Percentiles rank a stretch among this genome's conserved stretches.
Evolutionary conservation across 2,329 filamentous ascomycete genomes (phyloP).

Genomic region (Aspergillus ibericus): DNA sequence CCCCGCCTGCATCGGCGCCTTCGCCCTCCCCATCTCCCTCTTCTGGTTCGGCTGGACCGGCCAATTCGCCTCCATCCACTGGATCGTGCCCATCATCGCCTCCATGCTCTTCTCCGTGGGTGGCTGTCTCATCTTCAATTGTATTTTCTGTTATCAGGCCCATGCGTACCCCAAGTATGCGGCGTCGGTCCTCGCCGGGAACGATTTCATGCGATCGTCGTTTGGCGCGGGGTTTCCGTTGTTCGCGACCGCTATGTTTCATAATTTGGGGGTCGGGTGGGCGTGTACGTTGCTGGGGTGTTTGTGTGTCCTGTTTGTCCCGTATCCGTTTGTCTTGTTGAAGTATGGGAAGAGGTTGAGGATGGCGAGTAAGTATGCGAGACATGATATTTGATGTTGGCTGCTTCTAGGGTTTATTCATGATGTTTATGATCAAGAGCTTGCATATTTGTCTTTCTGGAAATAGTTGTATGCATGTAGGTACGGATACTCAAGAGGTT

Average conservation of each 20-base stretch:
- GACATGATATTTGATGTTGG: slow-evolving; percentile 22
- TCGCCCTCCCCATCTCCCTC: slow-evolving; percentile 64
- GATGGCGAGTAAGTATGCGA: slow-evolving; percentile 22
- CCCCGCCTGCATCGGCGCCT: slow-evolving; percentile 61
- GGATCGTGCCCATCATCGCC: slow-evolving; percentile 67
- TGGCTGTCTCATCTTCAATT: slow-evolving; percentile 70
- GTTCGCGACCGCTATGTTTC: slow-evolving; percentile 36
- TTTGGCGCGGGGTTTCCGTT: slow-evolving; percentile 31
- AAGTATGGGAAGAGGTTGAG: slow-evolving; percentile 16
- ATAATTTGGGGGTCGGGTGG: slow-evolving; percentile 33
- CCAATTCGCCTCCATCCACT: slow-evolving; percentile 57
- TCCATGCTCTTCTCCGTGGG: slow-evolving; percentile 65
- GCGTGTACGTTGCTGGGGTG: slow-evolving; percentile 31
- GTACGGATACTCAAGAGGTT: no score
- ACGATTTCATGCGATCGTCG: slow-evolving; percentile 69
- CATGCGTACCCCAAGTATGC: slow-evolving; percentile 69
- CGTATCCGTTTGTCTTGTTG: slow-evolving; percentile 40
- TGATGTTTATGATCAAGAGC: background rate
- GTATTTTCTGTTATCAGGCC: slow-evolving; percentile 72
- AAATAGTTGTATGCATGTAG: no score
- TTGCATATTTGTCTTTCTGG: no score
- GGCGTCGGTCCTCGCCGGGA: slow-evolving; percentile 70
- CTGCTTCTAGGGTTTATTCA: background rate
- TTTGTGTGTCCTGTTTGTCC: slow-evolving; percentile 32
- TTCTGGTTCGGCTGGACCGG: slow-evolving; percentile 68